A percentile compares a stretch with the other conserved stretches of the same genome.
Evolutionary conservation across 768 basidiomycete genomes (phyloP).

Genomic region (Lentinula sp.): DNA sequence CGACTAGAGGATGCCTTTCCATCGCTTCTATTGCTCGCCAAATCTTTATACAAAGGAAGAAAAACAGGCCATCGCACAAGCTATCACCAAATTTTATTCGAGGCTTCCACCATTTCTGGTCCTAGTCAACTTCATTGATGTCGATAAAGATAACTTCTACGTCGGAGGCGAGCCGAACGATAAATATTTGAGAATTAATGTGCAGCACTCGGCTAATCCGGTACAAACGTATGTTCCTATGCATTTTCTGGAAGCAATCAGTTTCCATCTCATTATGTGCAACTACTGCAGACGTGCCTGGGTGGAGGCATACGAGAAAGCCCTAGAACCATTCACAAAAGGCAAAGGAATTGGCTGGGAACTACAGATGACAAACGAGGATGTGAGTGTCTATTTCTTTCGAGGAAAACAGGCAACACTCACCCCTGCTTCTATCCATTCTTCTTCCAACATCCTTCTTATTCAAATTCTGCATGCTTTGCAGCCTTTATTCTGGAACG

Average conservation of each 20-base stretch:
- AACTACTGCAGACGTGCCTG: neutral
- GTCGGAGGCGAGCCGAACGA: conserved; percentile 14
- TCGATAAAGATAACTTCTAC: conserved; percentile 12
- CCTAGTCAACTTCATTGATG: conserved; percentile 18
- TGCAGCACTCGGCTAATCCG: conserved; percentile 16
- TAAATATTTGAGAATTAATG: conserved; percentile 13
- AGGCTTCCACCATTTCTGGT: conserved; percentile 17
- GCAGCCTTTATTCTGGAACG: neutral
- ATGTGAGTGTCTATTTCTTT: conserved; percentile 4
- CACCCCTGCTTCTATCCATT: neutral
- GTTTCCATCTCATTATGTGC: neutral
- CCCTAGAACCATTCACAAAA: conserved; percentile 9
- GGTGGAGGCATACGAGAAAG: conserved; percentile 7
- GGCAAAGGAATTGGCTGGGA: conserved; percentile 10
- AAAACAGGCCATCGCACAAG: conserved; percentile 15
- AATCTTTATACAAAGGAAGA: conserved; percentile 15
- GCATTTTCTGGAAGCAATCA: neutral
- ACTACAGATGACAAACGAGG: conserved; percentile 2
- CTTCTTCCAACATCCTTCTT: neutral
- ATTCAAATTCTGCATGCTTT: too few relatives aligned
- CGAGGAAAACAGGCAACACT: neutral
- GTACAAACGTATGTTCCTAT: conserved; percentile 8
- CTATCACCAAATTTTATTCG: conserved; percentile 14
- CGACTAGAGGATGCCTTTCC: conserved; percentile 15
- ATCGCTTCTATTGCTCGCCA: conserved; percentile 17